Base-by-base conservation (phyloP, 2,329 filamentous ascomycete species). In the Lasiodiplodia sp. region DNA sequence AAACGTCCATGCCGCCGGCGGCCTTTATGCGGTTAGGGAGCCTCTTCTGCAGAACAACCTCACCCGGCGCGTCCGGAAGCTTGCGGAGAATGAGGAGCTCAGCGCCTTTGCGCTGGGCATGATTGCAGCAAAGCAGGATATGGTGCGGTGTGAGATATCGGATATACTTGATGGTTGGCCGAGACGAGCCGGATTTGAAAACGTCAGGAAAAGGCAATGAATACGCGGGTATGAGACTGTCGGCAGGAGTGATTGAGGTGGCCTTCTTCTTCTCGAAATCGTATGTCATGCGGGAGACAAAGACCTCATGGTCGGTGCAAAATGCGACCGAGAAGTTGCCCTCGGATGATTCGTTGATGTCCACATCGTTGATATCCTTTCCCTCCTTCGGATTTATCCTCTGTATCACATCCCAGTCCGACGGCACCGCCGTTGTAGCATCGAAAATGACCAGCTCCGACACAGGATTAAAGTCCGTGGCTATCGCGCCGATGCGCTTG, bases 371-470 rank as follows among this genome's bases (percentile, higher is more conserved):
- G 0, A 89, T 89, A 74, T 90, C 88, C 70, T 84, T 82, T 38
- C 81, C 82, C 64, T 81, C 81, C 6, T 79, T 80, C 38, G 89
- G 78, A 14, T 77, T 77, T 66, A 90, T 86, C 25, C 86, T 79
- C 71, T 85, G 80, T 72, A 88, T 82, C 12, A 90, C 80, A 69
- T 90, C 86, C 21, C 79, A 74, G 16, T 80, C 71, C 44, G 82
- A 81, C 18, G 68, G 68, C 28, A 83, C 81, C 1, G 83, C 82
- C 23, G 85, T 83, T 8, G 85, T 87, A 21, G 90, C 88, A 76
- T 92, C 87, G 77, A 97, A 97, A 52, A 97, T 81, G 31, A 93
- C 90, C 70, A 97, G 87, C 80, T 97, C 92, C 58, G 91, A 84
- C 70, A 82, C 78, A 10, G 89, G 89, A 23, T 92, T 90, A 71